Percentiles rank a stretch among this genome's conserved stretches.
phyloP scores from a whole-genome alignment of 495 filamentous ascomycete species.

The Penicillium salamii region DNA sequence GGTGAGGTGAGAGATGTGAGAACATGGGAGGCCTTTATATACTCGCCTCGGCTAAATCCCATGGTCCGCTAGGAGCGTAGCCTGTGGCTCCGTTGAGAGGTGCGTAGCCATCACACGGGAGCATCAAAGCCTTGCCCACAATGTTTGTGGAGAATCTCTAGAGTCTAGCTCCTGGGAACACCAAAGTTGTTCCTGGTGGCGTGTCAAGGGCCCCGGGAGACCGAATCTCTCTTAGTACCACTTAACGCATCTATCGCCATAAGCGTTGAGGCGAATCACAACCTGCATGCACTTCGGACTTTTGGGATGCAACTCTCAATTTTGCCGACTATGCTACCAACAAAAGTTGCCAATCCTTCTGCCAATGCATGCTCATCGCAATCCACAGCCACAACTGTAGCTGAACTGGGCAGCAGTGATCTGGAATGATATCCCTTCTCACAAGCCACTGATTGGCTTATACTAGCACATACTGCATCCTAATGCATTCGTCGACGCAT shows the following conservation, averaged over 20 bases:
- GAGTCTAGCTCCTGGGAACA: constrained; percentile 2
- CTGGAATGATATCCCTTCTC: neutral
- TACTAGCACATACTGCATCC: neutral
- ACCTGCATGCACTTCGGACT: constrained; percentile 1
- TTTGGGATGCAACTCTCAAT: neutral
- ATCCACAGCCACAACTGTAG: neutral
- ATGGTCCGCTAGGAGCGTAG: neutral
- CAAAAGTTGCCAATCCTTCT: neutral
- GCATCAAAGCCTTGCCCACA: neutral
- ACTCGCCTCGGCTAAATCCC: neutral
- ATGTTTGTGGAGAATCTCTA: neutral
- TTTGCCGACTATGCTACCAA: neutral
- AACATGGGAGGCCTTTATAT: constrained; percentile 2
- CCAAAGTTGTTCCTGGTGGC: neutral
- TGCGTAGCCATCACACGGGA: neutral
- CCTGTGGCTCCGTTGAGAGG: too few relatives aligned
- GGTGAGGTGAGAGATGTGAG: neutral
- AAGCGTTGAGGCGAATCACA: neutral
- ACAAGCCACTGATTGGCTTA: neutral
- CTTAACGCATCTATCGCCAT: neutral
- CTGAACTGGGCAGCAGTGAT: constrained; percentile 1
- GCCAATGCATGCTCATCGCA: neutral
- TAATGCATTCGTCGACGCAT: neutral
- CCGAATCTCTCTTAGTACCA: neutral
- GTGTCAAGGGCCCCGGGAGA: neutral